phyloP scores from a whole-genome alignment of 2,329 filamentous ascomycete genomes.

The Mycosphaerella arachidis region DNA sequence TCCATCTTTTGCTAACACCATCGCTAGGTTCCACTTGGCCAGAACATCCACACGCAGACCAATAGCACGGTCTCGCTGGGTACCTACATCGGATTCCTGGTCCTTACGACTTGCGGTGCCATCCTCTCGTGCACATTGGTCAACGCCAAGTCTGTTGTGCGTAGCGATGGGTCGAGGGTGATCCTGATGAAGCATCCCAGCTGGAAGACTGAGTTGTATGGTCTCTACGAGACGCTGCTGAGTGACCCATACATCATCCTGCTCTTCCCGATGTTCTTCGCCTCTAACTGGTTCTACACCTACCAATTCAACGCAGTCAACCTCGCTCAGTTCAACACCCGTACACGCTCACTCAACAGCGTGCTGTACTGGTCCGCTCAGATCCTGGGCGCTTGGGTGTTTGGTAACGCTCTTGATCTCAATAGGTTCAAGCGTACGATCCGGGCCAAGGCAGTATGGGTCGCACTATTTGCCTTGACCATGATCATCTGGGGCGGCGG shows the following conservation, averaged over 20 bases:
- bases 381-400: slow-evolving; percentile 69
- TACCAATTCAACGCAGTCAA: slow-evolving; percentile 77
- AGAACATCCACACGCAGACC: slow-evolving; percentile 60
- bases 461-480: slow-evolving; percentile 62
- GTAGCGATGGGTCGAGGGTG: slow-evolving; percentile 70
- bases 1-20: neutral
- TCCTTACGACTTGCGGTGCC: slow-evolving; percentile 73
- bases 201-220: slow-evolving; percentile 73
- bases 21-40: slow-evolving; percentile 62
- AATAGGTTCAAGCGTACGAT: slow-evolving; percentile 55
- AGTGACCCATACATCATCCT: slow-evolving; percentile 68
- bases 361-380: slow-evolving; percentile 72
- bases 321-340: slow-evolving; percentile 64
- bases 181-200: slow-evolving; percentile 89
- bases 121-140: slow-evolving; percentile 64
- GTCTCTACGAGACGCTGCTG: slow-evolving; percentile 68
- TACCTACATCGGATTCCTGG: slow-evolving; percentile 83
- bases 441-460: slow-evolving; percentile 63
- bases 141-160: slow-evolving; percentile 67
- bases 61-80: slow-evolving; percentile 60
- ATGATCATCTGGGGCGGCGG: slow-evolving; percentile 80
- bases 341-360: slow-evolving; percentile 72
- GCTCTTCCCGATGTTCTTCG: slow-evolving; percentile 77
- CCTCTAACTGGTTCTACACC: slow-evolving; percentile 75
- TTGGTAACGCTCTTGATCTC: slow-evolving; percentile 67